Conservation (phyloP, 257 asterid genomes). For the Solanum pimpinellifolium region DNA sequence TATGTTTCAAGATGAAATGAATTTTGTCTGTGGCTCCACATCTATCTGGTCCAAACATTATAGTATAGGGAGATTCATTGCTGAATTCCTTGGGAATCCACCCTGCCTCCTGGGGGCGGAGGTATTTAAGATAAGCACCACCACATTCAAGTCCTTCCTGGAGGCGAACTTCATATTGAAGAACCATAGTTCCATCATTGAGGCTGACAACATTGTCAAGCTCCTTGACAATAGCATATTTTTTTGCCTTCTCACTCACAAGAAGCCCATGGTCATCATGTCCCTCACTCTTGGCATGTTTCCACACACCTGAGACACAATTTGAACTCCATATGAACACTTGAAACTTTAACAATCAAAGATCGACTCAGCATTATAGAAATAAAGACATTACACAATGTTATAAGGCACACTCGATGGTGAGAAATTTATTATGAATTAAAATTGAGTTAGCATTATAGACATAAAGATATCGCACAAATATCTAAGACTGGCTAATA, state of each 20-base stretch:
- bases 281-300: constrained; percentile 86
- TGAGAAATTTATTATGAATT: not conserved
- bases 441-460: not conserved
- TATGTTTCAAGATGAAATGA: constrained; percentile 88
- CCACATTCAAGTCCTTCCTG: constrained; percentile 97
- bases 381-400: not conserved
- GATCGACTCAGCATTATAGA: not conserved
- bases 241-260: constrained; percentile 76
- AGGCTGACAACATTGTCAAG: constrained; percentile 52
- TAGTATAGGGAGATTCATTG: constrained; percentile 86
- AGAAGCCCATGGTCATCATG: constrained; percentile 93
- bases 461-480: not conserved
- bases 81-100: constrained; percentile 78
- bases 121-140: constrained; percentile 91
- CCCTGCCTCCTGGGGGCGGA: constrained; percentile 85
- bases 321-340: not conserved
- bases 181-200: constrained; percentile 66
- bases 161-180: constrained; percentile 86
- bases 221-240: constrained; percentile 79
- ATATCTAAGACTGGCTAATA: not conserved
- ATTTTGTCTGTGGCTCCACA: constrained; percentile 95
- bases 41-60: constrained; percentile 97
- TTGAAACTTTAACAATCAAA: not conserved
- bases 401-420: not conserved
- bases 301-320: constrained; percentile 66